Evolutionary conservation across 2,329 filamentous ascomycete genomes (phyloP).

Genomic region (Ceratocystis colombiana): DNA sequence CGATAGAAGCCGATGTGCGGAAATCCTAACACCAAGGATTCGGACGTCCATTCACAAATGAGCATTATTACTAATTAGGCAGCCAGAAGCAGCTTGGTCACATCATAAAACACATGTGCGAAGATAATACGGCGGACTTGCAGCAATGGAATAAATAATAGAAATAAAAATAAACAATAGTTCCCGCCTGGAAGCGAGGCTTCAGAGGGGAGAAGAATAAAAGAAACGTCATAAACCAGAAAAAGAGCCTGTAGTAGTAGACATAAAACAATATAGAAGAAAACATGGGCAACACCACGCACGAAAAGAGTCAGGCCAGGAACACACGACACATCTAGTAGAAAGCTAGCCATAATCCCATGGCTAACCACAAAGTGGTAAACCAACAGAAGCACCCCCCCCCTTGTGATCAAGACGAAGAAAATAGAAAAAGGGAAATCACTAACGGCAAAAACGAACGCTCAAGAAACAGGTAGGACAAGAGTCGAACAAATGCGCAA

Average conservation of each 20-base stretch:
- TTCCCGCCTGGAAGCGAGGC: not conserved
- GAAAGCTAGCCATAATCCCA: not conserved
- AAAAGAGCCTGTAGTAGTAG: slow-evolving; percentile 19
- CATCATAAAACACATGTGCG: not conserved
- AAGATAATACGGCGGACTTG: too few relatives aligned
- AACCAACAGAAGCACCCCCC: slow-evolving; percentile 27
- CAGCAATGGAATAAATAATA: not conserved
- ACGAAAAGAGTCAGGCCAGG: slow-evolving; percentile 13
- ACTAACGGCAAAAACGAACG: not conserved
- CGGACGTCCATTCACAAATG: not conserved
- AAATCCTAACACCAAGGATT: not conserved
- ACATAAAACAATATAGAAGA: slow-evolving; percentile 21
- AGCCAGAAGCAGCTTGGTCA: not conserved
- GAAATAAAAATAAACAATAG: slow-evolving; percentile 10
- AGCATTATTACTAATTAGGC: not conserved
- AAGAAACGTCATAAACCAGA: slow-evolving; percentile 15
- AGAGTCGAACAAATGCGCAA: not conserved
- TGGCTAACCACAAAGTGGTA: slow-evolving; percentile 2
- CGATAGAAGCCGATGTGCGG: not conserved
- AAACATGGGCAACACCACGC: slow-evolving; percentile 13
- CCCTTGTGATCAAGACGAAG: slow-evolving; percentile 25
- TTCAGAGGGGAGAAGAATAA: slow-evolving; percentile 15
- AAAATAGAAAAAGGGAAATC: slow-evolving; percentile 25
- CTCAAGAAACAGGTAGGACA: slow-evolving; percentile 10
- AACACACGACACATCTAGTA: slow-evolving; percentile 17